Base-by-base conservation (phyloP, 805 yeast species). In the Wickerhamomyces hampshirensis region DNA sequence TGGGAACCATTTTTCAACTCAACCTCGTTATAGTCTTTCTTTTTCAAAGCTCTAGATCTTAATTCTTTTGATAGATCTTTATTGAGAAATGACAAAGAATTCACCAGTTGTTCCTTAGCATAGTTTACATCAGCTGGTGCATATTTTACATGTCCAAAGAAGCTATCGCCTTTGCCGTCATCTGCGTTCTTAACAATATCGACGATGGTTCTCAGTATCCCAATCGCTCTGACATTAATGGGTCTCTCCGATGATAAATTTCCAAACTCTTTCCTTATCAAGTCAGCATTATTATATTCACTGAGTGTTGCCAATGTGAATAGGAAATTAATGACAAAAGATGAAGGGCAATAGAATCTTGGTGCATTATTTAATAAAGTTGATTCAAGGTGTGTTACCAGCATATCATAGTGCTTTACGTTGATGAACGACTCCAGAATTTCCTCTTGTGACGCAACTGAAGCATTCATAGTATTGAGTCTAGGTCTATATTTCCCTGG, bases 251-350 rank as follows among this genome's bases (percentile, higher is more conserved):
- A 51, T 13, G 19, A 40, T 24, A 35, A 43, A 44, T 27, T 52
- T 43, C 19, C 56, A 43, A 48, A 31, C 7, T 61, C 63, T 23
- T 45, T 54, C 8, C 38, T 28, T 13, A 58, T 40, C 4, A 50
- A 15, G 5, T 53, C 40, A 13, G 47, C 50, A 26, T 46, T 48
- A 26, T 47, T 45, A 29, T 48, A 50, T 1, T 50, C 48, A 0
- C 66, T 57, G 1, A 63, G 40, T 0, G 70, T 61, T 0, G 59
- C 58, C 18, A 68, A 39, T 1, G 73, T 63, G 30, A 69, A 51
- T 8, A 69, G 33, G 1, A 60, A 53, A 18, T 58, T 45, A 8
- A 66, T 30, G 4, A 62, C 52, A 18, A 59, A 58, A 16, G 55
- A 47, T 1, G 63, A 59, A 1, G 72, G 71, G 8, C 52, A 43